These are phyloP conservation scores for Penicillium sp. DNA, from an alignment of 2,329 filamentous ascomycete genomes.

Conservation along the genomic window DNA sequence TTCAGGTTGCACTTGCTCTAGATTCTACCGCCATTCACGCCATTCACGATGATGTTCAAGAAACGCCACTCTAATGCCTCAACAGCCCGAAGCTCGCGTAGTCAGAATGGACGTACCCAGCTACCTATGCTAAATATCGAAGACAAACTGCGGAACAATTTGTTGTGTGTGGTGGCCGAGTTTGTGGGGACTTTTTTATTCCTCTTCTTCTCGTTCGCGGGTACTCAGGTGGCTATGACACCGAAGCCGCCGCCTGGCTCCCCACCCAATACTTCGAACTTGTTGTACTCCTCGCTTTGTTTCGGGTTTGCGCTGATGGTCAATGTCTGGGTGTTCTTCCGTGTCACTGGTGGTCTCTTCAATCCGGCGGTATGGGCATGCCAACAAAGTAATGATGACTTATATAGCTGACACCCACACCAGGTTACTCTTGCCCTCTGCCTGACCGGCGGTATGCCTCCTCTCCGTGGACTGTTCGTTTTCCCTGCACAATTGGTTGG, in stretches of 20 bases:
- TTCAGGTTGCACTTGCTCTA: neutral
- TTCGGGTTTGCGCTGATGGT: conserved; percentile 52
- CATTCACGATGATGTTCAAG: conserved; percentile 10
- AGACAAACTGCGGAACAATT: conserved; percentile 43
- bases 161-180: conserved; percentile 51
- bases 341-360: conserved; percentile 53
- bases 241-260: conserved; percentile 34
- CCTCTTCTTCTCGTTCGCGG: conserved; percentile 50
- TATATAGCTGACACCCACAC: conserved; percentile 1
- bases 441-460: conserved; percentile 58
- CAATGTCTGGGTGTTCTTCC: conserved; percentile 57
- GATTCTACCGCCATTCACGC: neutral
- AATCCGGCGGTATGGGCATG: conserved; percentile 47
- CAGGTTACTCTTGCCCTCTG: conserved; percentile 59
- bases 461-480: conserved; percentile 53
- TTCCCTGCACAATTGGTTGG: conserved; percentile 59
- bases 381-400: too few relatives aligned
- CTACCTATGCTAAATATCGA: conserved; percentile 38
- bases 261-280: conserved; percentile 35
- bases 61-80: conserved; percentile 15
- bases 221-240: conserved; percentile 48
- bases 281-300: conserved; percentile 46
- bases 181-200: conserved; percentile 55
- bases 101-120: conserved; percentile 15
- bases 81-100: conserved; percentile 6